phyloP scores from a whole-genome alignment of 2,329 filamentous ascomycete species.

The Dactylellina haptotyla region DNA sequence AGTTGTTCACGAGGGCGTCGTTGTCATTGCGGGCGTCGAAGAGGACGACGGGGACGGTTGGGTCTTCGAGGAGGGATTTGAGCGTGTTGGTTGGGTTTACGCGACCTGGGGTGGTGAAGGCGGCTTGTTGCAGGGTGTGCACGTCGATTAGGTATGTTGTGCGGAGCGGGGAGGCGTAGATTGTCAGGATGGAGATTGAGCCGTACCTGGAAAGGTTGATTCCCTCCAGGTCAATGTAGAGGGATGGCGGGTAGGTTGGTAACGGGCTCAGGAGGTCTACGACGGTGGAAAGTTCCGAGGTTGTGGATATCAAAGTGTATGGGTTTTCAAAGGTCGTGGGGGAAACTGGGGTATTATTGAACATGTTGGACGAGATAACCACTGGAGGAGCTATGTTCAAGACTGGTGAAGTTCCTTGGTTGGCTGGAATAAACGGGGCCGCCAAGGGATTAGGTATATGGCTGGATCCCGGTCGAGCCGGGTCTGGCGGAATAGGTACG shows the following conservation, averaged over 20 bases:
- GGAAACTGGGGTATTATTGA: background rate
- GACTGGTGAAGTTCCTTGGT: background rate
- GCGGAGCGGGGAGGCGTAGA: slow-evolving; percentile 60
- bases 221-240: slow-evolving; percentile 67
- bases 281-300: slow-evolving; percentile 7
- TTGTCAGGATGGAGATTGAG: slow-evolving; percentile 64
- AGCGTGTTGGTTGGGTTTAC: slow-evolving; percentile 55
- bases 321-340: background rate
- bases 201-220: slow-evolving; percentile 63
- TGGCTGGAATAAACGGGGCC: background rate
- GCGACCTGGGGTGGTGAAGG: slow-evolving; percentile 62
- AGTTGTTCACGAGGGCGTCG: slow-evolving; percentile 67
- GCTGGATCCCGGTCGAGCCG: background rate
- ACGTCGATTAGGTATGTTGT: slow-evolving; percentile 65
- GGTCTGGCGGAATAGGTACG: background rate
- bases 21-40: slow-evolving; percentile 71
- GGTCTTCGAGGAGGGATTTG: slow-evolving; percentile 64
- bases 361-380: background rate
- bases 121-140: slow-evolving; percentile 59
- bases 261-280: slow-evolving; percentile 55
- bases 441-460: background rate
- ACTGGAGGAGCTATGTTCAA: background rate
- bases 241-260: slow-evolving; percentile 59
- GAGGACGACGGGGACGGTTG: slow-evolving; percentile 65
- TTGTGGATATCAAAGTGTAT: slow-evolving; percentile 37